These are phyloP conservation scores for Pontederia crassipes DNA, from an alignment of 176 grass and related monocot genomes.

Conservation along the genomic window DNA sequence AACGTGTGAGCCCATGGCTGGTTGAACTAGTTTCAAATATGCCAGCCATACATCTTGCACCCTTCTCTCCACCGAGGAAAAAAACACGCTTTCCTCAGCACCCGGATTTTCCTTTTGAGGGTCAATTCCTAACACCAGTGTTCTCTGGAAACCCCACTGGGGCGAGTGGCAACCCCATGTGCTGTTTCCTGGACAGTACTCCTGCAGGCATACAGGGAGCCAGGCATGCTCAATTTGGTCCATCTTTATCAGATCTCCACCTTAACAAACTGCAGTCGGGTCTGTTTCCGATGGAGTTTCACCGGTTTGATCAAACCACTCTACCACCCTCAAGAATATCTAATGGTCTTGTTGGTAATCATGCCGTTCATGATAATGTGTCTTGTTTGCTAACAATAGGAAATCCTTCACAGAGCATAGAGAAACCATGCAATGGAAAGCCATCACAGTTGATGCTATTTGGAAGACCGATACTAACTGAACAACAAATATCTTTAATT, in stretches of 20 bases:
- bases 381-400: conserved; percentile 84
- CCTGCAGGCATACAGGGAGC: conserved; percentile 99
- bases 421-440: conserved; percentile 48
- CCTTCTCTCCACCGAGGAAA: conserved; percentile 88
- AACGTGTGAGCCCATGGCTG: conserved; percentile 83
- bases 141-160: conserved; percentile 47
- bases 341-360: conserved; percentile 36
- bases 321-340: conserved; percentile 40
- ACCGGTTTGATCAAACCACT: conserved; percentile 34
- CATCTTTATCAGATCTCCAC: conserved; percentile 73
- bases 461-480: conserved; percentile 71
- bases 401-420: conserved; percentile 38
- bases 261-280: conserved; percentile 64
- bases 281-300: conserved; percentile 37
- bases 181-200: conserved; percentile 64
- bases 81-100: conserved; percentile 54
- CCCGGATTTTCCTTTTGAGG: conserved; percentile 39
- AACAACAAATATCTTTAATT: conserved; percentile 73
- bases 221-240: conserved; percentile 99
- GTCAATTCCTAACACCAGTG: conserved; percentile 39
- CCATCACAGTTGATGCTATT: conserved; percentile 68
- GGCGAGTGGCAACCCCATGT: conserved; percentile 34
- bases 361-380: conserved; percentile 40
- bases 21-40: conserved; percentile 82
- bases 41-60: conserved; percentile 52